Evolutionary conservation across 305 asterid genomes (phyloP), one percentile per base, ranked within the genome.

Genomic region (Fraxinus platypoda): DNA sequence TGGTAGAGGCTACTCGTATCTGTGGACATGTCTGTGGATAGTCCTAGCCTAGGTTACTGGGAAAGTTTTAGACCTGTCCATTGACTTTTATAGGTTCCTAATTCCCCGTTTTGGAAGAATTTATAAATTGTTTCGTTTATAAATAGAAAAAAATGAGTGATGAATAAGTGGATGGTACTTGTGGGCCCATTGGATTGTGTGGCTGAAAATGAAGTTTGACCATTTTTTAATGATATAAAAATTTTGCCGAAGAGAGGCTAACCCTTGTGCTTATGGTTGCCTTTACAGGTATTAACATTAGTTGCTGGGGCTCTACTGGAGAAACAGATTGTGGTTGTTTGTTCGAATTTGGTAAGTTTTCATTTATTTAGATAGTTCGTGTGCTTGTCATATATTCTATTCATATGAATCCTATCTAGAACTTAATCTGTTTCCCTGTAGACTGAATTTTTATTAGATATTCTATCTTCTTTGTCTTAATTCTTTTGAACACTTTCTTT

Each of bases 291-390:
- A 73, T 83, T 97, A 80, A 95, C 97, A 81, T 83, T 97, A 78
- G 88, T 97, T 82, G 95, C 97, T 0, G 98, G 91, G 52, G 97
- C 97, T 82, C 97, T 97, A 43, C 89, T 97, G 91, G 99, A 97
- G 92, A 95, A 95, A 85, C 99, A 95, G 81, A 90, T 97, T 81
- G 92, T 92, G 57, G 83, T 95, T 31, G 87, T 93, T 79, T 97
- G 98, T 89, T 92, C 98, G 77, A 97, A 97, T 89, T 85, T 95
- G 97, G 99, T 97, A 87, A 12, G 93, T 86, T 23, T 78, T 80
- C 49, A 71, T 71, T 68, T 78, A 19, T 77, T 5, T 8, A 41
- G 72, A 28, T 26, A 28, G 0, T 43, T 62, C 9, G 68, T 74
- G 21, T 76, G 28, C 46, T 31, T 31, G 43, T 4, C 43, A 5